phyloP scores from a whole-genome alignment of 176 grass and related monocot genomes.

The Rhynchospora pubera region DNA sequence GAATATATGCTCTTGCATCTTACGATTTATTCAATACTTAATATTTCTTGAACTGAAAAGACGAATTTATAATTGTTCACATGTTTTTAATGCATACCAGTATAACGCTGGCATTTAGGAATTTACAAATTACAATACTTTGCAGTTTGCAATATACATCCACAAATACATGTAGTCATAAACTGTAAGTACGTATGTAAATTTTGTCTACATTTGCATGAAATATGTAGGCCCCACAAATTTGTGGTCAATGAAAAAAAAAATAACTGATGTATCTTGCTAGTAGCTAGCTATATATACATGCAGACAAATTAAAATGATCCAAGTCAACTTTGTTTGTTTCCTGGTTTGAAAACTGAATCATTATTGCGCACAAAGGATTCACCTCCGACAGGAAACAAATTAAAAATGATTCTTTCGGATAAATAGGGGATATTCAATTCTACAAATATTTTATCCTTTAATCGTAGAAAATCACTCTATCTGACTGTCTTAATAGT shows the following conservation, averaged over 20 bases:
- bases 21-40: too few species aligned
- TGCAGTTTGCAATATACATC: background rate
- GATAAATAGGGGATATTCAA: background rate
- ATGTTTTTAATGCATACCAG: background rate
- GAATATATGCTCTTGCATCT: too few species aligned
- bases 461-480: too few species aligned
- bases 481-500: too few species aligned
- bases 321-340: background rate
- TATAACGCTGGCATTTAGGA: background rate
- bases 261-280: background rate
- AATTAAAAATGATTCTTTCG: background rate
- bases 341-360: background rate
- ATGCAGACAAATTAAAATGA: constrained; percentile 8
- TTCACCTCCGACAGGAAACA: background rate
- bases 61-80: background rate
- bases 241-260: background rate
- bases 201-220: constrained; percentile 19
- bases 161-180: background rate
- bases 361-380: background rate
- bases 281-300: too few species aligned
- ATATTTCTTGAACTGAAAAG: too few species aligned
- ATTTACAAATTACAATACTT: too few species aligned
- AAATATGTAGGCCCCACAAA: background rate
- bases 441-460: too few species aligned
- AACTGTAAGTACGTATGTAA: background rate